phyloP scores from a whole-genome alignment of 495 filamentous ascomycete genomes.

The Hypoxylon trugodes region DNA sequence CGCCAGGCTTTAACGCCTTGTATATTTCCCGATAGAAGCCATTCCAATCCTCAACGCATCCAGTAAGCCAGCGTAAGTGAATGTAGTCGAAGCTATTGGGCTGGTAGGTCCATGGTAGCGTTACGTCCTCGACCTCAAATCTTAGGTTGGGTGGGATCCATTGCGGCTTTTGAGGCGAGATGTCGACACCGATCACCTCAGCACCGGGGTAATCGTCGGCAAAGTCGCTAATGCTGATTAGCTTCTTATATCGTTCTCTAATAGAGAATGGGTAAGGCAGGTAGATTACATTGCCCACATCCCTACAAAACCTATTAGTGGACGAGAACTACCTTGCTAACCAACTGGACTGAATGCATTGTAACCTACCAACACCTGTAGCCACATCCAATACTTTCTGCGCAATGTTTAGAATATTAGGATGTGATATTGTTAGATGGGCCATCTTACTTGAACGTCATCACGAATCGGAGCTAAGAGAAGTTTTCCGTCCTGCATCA shows the following conservation, averaged over 20 bases:
- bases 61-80: slow-evolving; percentile 66
- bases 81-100: slow-evolving; percentile 64
- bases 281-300: slow-evolving; percentile 52
- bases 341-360: neutral
- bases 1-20: slow-evolving; percentile 42
- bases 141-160: slow-evolving; percentile 59
- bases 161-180: slow-evolving; percentile 60
- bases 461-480: slow-evolving; percentile 46
- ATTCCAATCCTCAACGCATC: slow-evolving; percentile 65
- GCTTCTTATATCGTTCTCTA: neutral
- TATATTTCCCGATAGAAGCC: slow-evolving; percentile 45
- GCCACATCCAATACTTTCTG: slow-evolving; percentile 50
- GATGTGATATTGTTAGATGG: neutral
- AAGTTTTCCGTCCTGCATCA: slow-evolving; percentile 55
- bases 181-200: slow-evolving; percentile 65
- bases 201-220: slow-evolving; percentile 62
- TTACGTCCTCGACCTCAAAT: slow-evolving; percentile 65
- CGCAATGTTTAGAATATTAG: neutral
- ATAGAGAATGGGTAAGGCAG: neutral
- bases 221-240: slow-evolving; percentile 56
- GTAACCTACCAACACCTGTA: slow-evolving; percentile 47
- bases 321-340: neutral
- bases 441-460: slow-evolving; percentile 37
- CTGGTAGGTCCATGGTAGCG: slow-evolving; percentile 58
- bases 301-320: slow-evolving; percentile 21